Base-by-base conservation (phyloP, 78 protist genomes). In the Cavenderia fasciculata region DNA sequence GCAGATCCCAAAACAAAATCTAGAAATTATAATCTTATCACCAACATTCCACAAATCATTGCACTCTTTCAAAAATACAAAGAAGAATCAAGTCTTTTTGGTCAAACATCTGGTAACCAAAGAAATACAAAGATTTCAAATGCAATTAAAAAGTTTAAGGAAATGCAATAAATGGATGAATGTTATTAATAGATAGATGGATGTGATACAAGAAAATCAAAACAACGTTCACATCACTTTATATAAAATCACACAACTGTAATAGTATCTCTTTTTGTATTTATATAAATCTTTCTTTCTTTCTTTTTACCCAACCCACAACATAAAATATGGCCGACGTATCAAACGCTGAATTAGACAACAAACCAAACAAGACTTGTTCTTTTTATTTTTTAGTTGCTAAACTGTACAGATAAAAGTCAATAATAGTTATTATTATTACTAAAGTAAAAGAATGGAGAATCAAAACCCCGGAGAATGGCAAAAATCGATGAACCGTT, bases 311-410 rank as follows among this genome's bases (percentile, higher is more conserved):
- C 2, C 38, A 63, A 2, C 43, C 16, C 16, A 25, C 27, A 23
- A 54, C 47, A 72, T 44, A 71, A 49, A 77, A 11, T 79, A 90
- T 91, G 94, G 89, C 94, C 85, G 90, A 91, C 73, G 54, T 91
- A 2, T 78, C 94, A 19, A 16, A 56, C 49, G 47, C 90, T 74
- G 74, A 68, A 44, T 34, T 91, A 21, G 59, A 46, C 52, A 46
- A 46, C 52, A 8, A 46, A 46, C 52, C 8, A 46, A 46, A 14
- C 11, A 14, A 46, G 52, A 46, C 11, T 8, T 46, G 11, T 46
- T 11, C 11, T 14, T 46, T n/a, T n/a, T n/a, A n/a, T n/a, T n/a
- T n/a, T n/a, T n/a, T n/a, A n/a, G n/a, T n/a, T n/a, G n/a, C n/a
- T n/a, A n/a, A n/a, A n/a, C n/a, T n/a, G n/a, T n/a, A n/a, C n/a